Evolutionary conservation across 139 green algal species (phyloP).

Genomic region (Eudorina sp.): DNA sequence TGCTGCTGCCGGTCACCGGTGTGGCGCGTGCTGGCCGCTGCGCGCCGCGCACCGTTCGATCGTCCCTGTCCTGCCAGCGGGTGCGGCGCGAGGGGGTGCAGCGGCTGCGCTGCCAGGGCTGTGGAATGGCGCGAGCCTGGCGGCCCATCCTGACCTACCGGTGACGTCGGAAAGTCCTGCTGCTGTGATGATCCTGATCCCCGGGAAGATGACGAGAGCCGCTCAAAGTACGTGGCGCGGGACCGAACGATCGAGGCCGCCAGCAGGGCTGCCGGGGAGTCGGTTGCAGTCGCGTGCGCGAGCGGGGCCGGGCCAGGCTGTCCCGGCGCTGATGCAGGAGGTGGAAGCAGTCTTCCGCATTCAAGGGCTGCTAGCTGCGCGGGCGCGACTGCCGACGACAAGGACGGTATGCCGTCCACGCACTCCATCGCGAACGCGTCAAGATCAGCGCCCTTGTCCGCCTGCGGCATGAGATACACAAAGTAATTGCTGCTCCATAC

Average conservation of each 20-base stretch:
- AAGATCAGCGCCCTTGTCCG: no score
- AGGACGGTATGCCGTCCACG: no score
- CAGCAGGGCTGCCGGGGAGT: neutral
- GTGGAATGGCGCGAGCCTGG: slow-evolving; percentile 1
- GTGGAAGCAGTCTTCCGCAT: neutral
- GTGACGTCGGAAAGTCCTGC: neutral
- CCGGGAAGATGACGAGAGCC: neutral
- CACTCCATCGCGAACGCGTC: no score
- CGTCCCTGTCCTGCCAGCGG: neutral
- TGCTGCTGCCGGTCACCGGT: neutral
- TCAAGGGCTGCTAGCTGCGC: no score
- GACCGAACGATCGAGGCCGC: slow-evolving; percentile 15
- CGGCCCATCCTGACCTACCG: no score
- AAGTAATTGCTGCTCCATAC: no score
- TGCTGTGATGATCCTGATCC: neutral
- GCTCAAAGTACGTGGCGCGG: slow-evolving; percentile 23
- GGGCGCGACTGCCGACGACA: no score
- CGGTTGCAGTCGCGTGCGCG: no score
- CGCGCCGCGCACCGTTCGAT: neutral
- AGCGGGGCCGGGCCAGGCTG: neutral
- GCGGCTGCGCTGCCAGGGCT: neutral
- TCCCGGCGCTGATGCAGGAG: neutral
- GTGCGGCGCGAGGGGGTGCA: slow-evolving; percentile 23
- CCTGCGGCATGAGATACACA: no score
- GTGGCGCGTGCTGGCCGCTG: neutral